Evolutionary conservation across 495 filamentous ascomycete genomes (phyloP).

Genomic region (Rhypophila decipiens): DNA sequence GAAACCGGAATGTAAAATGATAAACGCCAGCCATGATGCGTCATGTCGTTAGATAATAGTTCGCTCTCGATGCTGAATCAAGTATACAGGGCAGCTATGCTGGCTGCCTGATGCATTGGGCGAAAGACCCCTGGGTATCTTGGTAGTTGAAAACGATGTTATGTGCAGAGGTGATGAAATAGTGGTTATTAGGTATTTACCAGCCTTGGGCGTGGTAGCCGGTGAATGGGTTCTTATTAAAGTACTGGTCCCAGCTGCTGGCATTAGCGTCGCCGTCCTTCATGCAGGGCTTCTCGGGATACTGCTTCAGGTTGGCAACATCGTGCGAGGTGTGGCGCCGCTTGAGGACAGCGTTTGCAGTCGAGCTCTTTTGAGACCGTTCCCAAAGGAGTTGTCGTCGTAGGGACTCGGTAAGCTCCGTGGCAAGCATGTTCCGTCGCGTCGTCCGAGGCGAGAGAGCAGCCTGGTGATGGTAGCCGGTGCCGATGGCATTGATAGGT

Average conservation of each 20-base stretch:
- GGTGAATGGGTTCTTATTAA: slow-evolving; percentile 37
- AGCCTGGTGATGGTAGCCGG: slow-evolving; percentile 54
- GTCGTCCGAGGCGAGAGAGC: slow-evolving; percentile 85
- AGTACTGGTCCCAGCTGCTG: slow-evolving; percentile 48
- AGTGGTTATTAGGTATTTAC: slow-evolving; percentile 27
- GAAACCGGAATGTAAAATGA: slow-evolving; percentile 17
- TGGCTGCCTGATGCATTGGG: slow-evolving; percentile 21
- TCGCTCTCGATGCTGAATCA: slow-evolving; percentile 34
- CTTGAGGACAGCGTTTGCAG: slow-evolving; percentile 82
- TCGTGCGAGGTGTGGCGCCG: slow-evolving; percentile 88
- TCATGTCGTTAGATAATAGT: slow-evolving; percentile 27
- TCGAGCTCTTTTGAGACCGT: slow-evolving; percentile 62
- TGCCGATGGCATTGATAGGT: slow-evolving; percentile 76
- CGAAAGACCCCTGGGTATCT: slow-evolving; percentile 22
- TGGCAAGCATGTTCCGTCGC: slow-evolving; percentile 91
- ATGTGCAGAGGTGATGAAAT: slow-evolving; percentile 20
- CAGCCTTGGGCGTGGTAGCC: slow-evolving; percentile 51
- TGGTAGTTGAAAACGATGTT: slow-evolving; percentile 15
- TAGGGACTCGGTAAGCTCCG: slow-evolving; percentile 60
- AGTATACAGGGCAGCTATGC: slow-evolving; percentile 35
- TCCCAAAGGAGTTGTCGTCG: slow-evolving; percentile 34
- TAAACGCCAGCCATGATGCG: slow-evolving; percentile 40
- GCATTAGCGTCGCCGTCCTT: slow-evolving; percentile 37
- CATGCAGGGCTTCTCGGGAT: slow-evolving; percentile 53
- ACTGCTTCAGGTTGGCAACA: slow-evolving; percentile 73